phyloP scores from a whole-genome alignment of 345 rosid genomes.

The Populus davidiana region DNA sequence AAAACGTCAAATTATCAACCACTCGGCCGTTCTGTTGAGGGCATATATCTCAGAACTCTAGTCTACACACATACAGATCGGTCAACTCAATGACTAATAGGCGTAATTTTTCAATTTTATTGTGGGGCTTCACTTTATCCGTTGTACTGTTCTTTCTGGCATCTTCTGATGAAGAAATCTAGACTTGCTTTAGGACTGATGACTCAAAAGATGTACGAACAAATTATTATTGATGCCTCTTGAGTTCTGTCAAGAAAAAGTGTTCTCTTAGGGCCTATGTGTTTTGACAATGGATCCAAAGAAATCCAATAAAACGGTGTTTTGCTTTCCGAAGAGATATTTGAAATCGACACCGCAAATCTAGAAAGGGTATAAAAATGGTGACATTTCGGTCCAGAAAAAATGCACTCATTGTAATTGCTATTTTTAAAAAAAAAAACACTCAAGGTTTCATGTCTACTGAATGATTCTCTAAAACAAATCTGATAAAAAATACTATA shows the following conservation, averaged over 20 bases:
- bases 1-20: too few species aligned
- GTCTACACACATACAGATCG: neutral
- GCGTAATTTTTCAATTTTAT: neutral
- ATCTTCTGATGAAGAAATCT: neutral
- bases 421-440: too few species aligned
- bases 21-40: too few species aligned
- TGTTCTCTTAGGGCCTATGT: conserved; percentile 1
- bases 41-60: too few species aligned
- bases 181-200: neutral
- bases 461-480: too few species aligned
- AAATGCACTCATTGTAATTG: neutral
- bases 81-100: neutral
- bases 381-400: neutral
- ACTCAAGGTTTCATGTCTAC: too few species aligned
- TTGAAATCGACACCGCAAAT: neutral
- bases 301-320: neutral
- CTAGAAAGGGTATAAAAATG: neutral
- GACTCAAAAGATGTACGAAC: neutral
- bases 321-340: neutral
- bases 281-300: conserved; percentile 1
- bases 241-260: neutral
- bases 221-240: neutral
- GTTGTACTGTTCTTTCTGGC: neutral
- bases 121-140: too few species aligned
- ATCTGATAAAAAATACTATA: too few species aligned